Percentiles rank a stretch among this genome's conserved stretches.
Conservation (phyloP, 768 basidiomycete genomes). For the Tricholoma bakamatsutake region DNA sequence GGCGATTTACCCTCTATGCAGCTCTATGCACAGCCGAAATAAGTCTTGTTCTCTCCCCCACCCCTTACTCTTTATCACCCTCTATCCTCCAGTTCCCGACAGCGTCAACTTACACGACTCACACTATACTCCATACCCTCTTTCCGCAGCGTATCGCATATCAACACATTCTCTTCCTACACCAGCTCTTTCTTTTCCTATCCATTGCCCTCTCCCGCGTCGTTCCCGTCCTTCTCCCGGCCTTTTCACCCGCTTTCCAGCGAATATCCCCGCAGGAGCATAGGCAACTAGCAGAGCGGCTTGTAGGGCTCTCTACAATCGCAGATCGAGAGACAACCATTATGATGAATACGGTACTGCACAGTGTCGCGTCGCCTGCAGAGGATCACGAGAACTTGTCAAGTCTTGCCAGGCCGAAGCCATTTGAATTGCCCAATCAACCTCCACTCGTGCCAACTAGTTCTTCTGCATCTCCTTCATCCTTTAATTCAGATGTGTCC, state of each 20-base stretch:
- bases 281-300: slow-evolving; percentile 36
- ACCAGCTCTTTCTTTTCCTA: slow-evolving; percentile 69
- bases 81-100: slow-evolving; percentile 8
- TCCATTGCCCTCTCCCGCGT: slow-evolving; percentile 70
- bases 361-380: slow-evolving; percentile 38
- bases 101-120: slow-evolving; percentile 20
- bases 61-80: slow-evolving; percentile 26
- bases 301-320: slow-evolving; percentile 27
- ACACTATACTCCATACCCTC: slow-evolving; percentile 20
- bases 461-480: background rate
- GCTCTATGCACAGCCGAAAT: slow-evolving; percentile 58
- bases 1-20: slow-evolving; percentile 75
- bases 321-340: slow-evolving; percentile 57
- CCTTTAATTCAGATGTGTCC: background rate
- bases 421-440: slow-evolving; percentile 17
- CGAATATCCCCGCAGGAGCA: slow-evolving; percentile 29
- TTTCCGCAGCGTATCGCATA: slow-evolving; percentile 66
- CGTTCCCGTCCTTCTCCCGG: slow-evolving; percentile 59
- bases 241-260: slow-evolving; percentile 39
- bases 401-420: slow-evolving; percentile 33
- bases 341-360: slow-evolving; percentile 49
- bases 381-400: slow-evolving; percentile 25
- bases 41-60: slow-evolving; percentile 56
- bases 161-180: slow-evolving; percentile 74
- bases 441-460: slow-evolving; percentile 5